Base-by-base conservation (phyloP, 2,329 filamentous ascomycete genomes). In the Pezicula neosporulosa region DNA sequence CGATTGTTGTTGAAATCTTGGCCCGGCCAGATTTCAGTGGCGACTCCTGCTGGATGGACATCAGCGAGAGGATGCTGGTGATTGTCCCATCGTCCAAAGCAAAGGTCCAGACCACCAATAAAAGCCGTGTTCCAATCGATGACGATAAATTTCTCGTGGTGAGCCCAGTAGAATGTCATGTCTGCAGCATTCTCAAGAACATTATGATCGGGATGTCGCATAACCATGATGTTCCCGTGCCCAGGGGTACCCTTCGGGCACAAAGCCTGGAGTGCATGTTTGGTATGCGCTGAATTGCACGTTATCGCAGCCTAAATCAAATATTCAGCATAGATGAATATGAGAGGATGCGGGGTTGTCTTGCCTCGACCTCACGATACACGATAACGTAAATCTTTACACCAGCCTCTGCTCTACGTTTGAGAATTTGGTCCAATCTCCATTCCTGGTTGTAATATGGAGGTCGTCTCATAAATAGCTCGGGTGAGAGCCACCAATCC, bases 1-100 rank as follows among this genome's bases (percentile, higher is more conserved):
- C 93, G 84, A 68, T 96, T 97, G 70, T 97, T 97, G 70, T 97
- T 97, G 76, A 95, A 97, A 63, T 99, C 94, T 66, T 99, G 94
- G 0, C 94, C 94, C 0, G 94, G 92, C 78, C 90, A 99, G 18
- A 97, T 77, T 68, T 97, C 92, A 49, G 92, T 83, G 13, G 81
- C 76, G 16, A 96, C 81, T 18, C 89, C 89, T 41, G 86, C 85
- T 0, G 93, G 93, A 66, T 97, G 92, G 1, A 92, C 85, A 67
- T 97, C 94, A 1, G 93, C 81, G 13, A 97, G 77, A 1, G 86
- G 80, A 70, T 97, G 94, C 63, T 96, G 89, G 56, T 88, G 83
- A 50, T 81, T 81, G 64, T 99, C 94, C 92, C 92, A 97, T 48
- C 94, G 83, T 8, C 94, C 94, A 66, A 97, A 99, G 69, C 94